Evolutionary conservation across 495 filamentous ascomycete species (phyloP).

Genomic region (Tetracladium setigerum): DNA sequence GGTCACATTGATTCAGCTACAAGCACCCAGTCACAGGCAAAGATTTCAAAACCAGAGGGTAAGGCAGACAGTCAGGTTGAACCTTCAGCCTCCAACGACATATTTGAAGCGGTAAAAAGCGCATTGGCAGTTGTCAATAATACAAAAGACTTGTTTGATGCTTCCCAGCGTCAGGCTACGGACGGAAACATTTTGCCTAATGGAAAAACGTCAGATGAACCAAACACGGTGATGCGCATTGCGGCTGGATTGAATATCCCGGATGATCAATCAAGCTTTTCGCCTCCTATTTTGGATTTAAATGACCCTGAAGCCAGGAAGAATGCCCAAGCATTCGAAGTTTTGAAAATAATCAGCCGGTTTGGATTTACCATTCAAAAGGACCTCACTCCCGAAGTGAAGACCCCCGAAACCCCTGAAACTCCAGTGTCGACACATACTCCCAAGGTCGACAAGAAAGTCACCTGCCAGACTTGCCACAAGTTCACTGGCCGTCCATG

Average conservation of each 20-base stretch:
- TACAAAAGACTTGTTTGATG: not conserved
- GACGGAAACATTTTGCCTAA: conserved; percentile 7
- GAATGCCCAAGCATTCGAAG: conserved; percentile 9
- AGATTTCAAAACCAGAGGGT: not conserved
- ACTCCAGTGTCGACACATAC: conserved; percentile 13
- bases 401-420: not conserved
- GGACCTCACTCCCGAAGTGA: conserved; percentile 4
- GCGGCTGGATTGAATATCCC: not conserved
- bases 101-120: conserved; percentile 12
- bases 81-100: conserved; percentile 7
- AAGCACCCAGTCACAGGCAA: not conserved
- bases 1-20: conserved; percentile 3
- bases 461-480: conserved; percentile 44
- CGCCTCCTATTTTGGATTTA: conserved; percentile 1
- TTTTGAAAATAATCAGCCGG: conserved; percentile 10
- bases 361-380: conserved; percentile 12
- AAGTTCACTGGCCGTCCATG: conserved; percentile 53
- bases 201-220: conserved; percentile 5
- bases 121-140: conserved; percentile 5
- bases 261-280: conserved; percentile 3
- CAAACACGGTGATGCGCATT: not conserved
- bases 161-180: not conserved
- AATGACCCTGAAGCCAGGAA: conserved; percentile 1
- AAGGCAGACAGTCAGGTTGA: conserved; percentile 13
- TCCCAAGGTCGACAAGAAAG: conserved; percentile 30